Evolutionary conservation across 306 rosid species (phyloP), one percentile per base, ranked within the genome.

Genomic region (Dryas drummondii): DNA sequence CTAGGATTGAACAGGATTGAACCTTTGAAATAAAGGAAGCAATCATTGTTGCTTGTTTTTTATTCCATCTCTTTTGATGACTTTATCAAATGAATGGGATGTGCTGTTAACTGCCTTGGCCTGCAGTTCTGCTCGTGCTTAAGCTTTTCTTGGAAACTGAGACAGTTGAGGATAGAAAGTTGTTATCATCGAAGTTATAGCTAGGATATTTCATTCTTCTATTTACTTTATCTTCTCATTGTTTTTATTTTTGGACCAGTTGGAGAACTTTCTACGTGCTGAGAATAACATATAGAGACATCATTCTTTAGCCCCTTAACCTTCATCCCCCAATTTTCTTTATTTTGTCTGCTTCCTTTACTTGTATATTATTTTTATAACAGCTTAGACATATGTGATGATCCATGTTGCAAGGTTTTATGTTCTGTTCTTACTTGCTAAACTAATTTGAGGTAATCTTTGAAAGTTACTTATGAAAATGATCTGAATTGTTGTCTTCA

Each of bases 401-500:
- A 19, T 57, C 16, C 12, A 40, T 60, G 16, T 26, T 49, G 37
- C 2, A 61, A 46, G 49, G 67, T 11, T 60, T 27, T 37, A 40
- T 14, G 1, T 68, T 52, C 0, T 9, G 0, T n/a, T 52, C 13
- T 53, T 51, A 37, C 44, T 9, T 51, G 32, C 16, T 9, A 37
- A 37, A 69, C 16, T 54, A 52, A 37, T 15, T 9, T 16, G 46
- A 37, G 61, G 5, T 14, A n/a, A 41, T 22, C 50, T 40, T n/a
- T 6, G 70, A 45, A 51, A 58, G 48, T 60, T 46, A 61, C 50
- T 37, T 11, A 46, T 12, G 68, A 48, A 59, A 13, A 19, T 53
- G 10, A 69, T 27, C 26, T 50, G 59, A 13, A 53, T 78, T 84
- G 75, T 6, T 83, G 64, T 70, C 78, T 88, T 56, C 86, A 94